These are phyloP conservation scores for Stephania yunnanensis DNA, from an alignment of 164 flowering plant species.

Conservation along the genomic window DNA sequence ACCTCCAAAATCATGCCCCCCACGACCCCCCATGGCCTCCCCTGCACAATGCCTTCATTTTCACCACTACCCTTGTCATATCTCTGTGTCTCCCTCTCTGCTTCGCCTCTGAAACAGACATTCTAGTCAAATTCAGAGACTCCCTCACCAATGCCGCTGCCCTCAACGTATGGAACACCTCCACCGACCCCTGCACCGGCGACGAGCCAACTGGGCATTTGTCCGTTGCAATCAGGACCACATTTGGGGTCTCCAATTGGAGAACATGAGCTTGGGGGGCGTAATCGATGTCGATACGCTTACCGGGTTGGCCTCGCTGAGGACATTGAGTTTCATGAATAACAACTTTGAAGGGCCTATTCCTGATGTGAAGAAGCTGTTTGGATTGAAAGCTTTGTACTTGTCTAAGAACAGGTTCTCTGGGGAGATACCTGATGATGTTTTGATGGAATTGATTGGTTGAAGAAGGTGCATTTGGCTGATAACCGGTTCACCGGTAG, in stretches of 20 bases:
- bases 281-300: constrained; percentile 34
- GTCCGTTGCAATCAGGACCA: constrained; percentile 36
- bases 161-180: constrained; percentile 31
- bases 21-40: constrained; percentile 1
- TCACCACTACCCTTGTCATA: not conserved
- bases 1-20: constrained; percentile 9
- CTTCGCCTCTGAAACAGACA: constrained; percentile 29
- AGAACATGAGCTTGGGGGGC: constrained; percentile 51
- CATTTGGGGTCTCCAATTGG: constrained; percentile 50
- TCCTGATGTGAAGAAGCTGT: constrained; percentile 41
- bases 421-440: constrained; percentile 48
- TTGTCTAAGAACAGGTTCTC: constrained; percentile 48
- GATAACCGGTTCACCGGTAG: constrained; percentile 43
- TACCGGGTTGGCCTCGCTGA: constrained; percentile 21
- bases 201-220: constrained; percentile 48
- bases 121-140: constrained; percentile 41
- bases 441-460: constrained; percentile 42
- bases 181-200: constrained; percentile 32
- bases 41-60: not conserved
- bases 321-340: constrained; percentile 49
- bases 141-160: constrained; percentile 21
- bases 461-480: constrained; percentile 44
- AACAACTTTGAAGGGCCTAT: constrained; percentile 53
- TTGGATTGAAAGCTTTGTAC: constrained; percentile 31
- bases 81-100: not conserved